A percentile compares a stretch with the other conserved stretches of the same genome.
Conservation (phyloP, 2,329 filamentous ascomycete species). For the Thyridium curvatum region DNA sequence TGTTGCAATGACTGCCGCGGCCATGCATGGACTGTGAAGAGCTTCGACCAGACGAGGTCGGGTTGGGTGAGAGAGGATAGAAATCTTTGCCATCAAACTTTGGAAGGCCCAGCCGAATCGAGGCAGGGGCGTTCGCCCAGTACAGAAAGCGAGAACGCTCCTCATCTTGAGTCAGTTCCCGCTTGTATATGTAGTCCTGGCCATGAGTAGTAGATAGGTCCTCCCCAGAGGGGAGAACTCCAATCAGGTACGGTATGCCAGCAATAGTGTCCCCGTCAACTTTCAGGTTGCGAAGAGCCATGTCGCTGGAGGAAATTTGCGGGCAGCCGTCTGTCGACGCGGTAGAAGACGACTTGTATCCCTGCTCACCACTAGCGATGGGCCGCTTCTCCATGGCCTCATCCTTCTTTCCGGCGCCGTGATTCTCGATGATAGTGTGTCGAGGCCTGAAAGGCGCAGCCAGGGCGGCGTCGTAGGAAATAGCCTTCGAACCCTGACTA, state of each 20-base stretch:
- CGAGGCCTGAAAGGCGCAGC: constrained; percentile 44
- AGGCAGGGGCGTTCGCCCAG: constrained; percentile 50
- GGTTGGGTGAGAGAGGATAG: constrained; percentile 46
- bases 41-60: too few relatives aligned
- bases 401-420: constrained; percentile 4
- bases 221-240: constrained; percentile 38
- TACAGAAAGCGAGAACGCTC: constrained; percentile 52
- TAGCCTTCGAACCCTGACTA: constrained; percentile 16
- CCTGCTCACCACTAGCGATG: constrained; percentile 5
- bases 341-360: constrained; percentile 2
- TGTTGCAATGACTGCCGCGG: too few relatives aligned
- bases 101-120: constrained; percentile 45
- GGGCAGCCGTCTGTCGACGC: background rate
- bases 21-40: too few relatives aligned
- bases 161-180: constrained; percentile 54
- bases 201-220: constrained; percentile 32
- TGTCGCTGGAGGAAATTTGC: background rate
- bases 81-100: constrained; percentile 62
- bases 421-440: constrained; percentile 9
- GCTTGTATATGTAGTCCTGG: constrained; percentile 46
- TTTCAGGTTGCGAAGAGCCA: background rate
- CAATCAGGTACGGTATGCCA: constrained; percentile 46
- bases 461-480: constrained; percentile 40
- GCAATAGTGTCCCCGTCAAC: background rate
- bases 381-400: constrained; percentile 5